Evolutionary conservation across 1,284 basidiomycete genomes (phyloP), one percentile per base, ranked within the genome.

Genomic region (Sporisorium scitamineum): DNA sequence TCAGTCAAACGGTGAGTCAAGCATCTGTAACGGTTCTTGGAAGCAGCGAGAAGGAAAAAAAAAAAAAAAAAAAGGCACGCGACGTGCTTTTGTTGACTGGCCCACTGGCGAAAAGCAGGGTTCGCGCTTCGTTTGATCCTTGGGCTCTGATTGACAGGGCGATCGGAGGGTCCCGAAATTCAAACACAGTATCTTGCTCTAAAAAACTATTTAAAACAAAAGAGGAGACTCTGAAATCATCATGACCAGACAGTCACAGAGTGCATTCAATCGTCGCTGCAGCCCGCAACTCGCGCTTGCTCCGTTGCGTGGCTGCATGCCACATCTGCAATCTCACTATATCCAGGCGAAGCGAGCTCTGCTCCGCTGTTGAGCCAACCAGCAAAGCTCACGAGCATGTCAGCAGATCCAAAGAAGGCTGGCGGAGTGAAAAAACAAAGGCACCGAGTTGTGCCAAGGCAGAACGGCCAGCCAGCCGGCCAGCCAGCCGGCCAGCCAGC

Each of bases 121-220:
- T 66, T 39, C 37, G 14, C 57, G 47, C 53, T 37, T 54, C 63
- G 51, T n/a, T 51, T 54, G 39, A 32, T 37, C n/a, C n/a, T n/a
- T 42, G 18, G 8, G 47, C 57, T 61, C 42, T 56, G 58, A 67
- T 67, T 67, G 64, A 67, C 58, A 67, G 65, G 58, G 41, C 53
- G 65, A 67, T 61, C 58, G 65, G 65, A 56, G 37, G 42, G 27
- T 37, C 54, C 48, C 45, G 50, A 44, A 32, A 31, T 29, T 34
- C 14, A 22, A 39, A n/a, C n/a, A n/a, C n/a, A n/a, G n/a, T 31
- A 27, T 18, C 6, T 45, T 26, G 26, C 14, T 45, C n/a, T 18
- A 20, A 16, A 51, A 51, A 51, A 18, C 5, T 20, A 20, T 22
- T 45, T 32, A 32, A 51, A 51, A 6, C 20, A 50, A 20, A 20